Conservation (phyloP, 192 early-diverging fungal genomes). For the Coemansia nantahalensis region DNA sequence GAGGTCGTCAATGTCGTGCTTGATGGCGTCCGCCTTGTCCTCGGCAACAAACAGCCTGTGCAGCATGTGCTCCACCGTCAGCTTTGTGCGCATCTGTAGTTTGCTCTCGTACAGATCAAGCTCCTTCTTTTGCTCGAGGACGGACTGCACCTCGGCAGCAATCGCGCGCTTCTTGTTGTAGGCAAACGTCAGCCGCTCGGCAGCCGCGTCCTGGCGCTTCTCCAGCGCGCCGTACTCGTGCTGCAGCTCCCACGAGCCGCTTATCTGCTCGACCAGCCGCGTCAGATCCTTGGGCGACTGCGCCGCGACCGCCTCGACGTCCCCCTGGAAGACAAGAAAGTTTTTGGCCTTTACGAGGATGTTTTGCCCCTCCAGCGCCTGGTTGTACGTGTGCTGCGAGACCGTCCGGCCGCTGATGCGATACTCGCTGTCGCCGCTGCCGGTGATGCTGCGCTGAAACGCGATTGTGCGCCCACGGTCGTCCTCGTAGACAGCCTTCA, state of each 20-base stretch:
- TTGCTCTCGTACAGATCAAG: constrained; percentile 79
- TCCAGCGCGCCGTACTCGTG: constrained; percentile 86
- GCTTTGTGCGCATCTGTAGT: constrained; percentile 59
- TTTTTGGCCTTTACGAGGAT: constrained; percentile 95
- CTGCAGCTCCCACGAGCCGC: constrained; percentile 89
- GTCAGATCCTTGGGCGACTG: constrained; percentile 95
- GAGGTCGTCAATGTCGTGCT: constrained; percentile 59
- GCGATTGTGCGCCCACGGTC: constrained; percentile 57
- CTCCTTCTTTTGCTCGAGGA: constrained; percentile 89
- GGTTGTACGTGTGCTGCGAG: constrained; percentile 72
- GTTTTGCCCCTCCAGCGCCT: constrained; percentile 76
- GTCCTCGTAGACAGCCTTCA: constrained; percentile 82
- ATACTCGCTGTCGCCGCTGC: constrained; percentile 80
- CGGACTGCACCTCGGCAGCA: constrained; percentile 88
- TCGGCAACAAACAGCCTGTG: constrained; percentile 94
- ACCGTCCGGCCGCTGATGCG: constrained; percentile 77
- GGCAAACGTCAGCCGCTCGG: constrained; percentile 82
- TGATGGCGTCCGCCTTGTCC: constrained; percentile 57
- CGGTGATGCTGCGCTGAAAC: constrained; percentile 71
- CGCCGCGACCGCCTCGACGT: constrained; percentile 95
- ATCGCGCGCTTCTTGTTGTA: constrained; percentile 92
- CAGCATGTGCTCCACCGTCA: constrained; percentile 69
- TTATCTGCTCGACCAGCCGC: constrained; percentile 92
- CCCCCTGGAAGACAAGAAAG: constrained; percentile 99
- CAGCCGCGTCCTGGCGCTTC: constrained; percentile 75